A percentile compares a stretch with the other conserved stretches of the same genome.
Conservation (phyloP, 2,329 filamentous ascomycete species). For the Aspergillus spinulosporus region DNA sequence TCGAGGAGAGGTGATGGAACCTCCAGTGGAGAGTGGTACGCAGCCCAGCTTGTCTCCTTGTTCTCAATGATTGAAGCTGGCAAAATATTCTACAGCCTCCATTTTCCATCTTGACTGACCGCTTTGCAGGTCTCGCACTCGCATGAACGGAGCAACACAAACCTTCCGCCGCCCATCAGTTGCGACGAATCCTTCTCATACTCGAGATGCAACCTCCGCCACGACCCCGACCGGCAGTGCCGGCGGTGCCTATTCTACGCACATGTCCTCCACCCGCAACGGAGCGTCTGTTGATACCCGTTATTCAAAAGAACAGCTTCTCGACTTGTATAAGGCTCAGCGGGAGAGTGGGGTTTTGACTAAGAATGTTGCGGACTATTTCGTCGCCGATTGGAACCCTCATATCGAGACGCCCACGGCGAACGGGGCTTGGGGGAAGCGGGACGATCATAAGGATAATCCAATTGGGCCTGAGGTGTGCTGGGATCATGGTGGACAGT, state of each 20-base stretch:
- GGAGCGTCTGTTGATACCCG: slow-evolving; percentile 58
- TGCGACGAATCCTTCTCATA: slow-evolving; percentile 55
- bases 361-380: slow-evolving; percentile 66
- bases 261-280: slow-evolving; percentile 59
- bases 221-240: slow-evolving; percentile 46
- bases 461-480: slow-evolving; percentile 85
- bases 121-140: slow-evolving; percentile 57
- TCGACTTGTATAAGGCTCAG: slow-evolving; percentile 68
- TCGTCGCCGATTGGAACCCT: slow-evolving; percentile 77
- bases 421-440: slow-evolving; percentile 73
- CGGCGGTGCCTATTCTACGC: slow-evolving; percentile 59
- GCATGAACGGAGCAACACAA: slow-evolving; percentile 66
- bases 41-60: slow-evolving; percentile 13
- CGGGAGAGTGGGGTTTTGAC: slow-evolving; percentile 55
- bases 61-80: slow-evolving; percentile 9
- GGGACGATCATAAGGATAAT: slow-evolving; percentile 69
- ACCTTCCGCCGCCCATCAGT: slow-evolving; percentile 66
- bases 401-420: slow-evolving; percentile 64
- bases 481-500: slow-evolving; percentile 75
- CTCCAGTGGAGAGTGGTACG: slow-evolving; percentile 72
- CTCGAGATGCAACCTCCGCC: slow-evolving; percentile 45
- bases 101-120: neutral
- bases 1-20: slow-evolving; percentile 60
- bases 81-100: slow-evolving; percentile 2
- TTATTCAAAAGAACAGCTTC: slow-evolving; percentile 76